These are phyloP conservation scores for Salix purpurea DNA, from an alignment of 345 rosid genomes.

Conservation along the genomic window DNA sequence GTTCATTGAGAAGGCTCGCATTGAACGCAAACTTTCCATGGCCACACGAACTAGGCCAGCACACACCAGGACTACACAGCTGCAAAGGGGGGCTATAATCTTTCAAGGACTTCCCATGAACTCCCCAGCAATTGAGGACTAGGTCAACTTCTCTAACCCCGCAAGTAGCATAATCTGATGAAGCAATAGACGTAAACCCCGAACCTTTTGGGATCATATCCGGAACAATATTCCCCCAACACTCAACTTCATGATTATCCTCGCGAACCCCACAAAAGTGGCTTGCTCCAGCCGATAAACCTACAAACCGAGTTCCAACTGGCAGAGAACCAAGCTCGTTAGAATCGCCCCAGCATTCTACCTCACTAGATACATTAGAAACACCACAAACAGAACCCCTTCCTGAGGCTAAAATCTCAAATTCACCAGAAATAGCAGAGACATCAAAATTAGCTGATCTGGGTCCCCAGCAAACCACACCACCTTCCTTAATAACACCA, in stretches of 20 bases:
- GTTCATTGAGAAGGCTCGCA: conserved; percentile 76
- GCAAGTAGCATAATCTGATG: conserved; percentile 68
- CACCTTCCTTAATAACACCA: conserved; percentile 70
- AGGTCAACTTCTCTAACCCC: conserved; percentile 81
- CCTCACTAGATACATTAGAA: conserved; percentile 37
- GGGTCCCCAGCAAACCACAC: conserved; percentile 89
- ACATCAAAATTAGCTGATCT: conserved; percentile 39
- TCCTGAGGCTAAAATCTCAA: conserved; percentile 53
- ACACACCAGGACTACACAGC: conserved; percentile 82
- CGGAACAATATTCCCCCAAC: conserved; percentile 72
- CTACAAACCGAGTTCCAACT: conserved; percentile 39
- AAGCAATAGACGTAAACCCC: conserved; percentile 81
- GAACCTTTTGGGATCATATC: conserved; percentile 59
- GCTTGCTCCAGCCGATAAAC: conserved; percentile 60
- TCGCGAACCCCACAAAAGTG: conserved; percentile 80
- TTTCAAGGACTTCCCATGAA: conserved; percentile 33
- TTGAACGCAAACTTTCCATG: conserved; percentile 64
- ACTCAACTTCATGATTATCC: conserved; percentile 74
- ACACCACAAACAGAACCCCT: conserved; percentile 57
- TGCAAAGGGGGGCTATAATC: conserved; percentile 80
- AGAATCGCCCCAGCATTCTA: conserved; percentile 63
- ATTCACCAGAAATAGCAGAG: conserved; percentile 36
- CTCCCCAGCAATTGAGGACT: conserved; percentile 80
- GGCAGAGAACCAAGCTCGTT: conserved; percentile 34
- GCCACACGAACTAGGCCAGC: conserved; percentile 51